Percentiles rank a stretch among this genome's conserved stretches.
Conservation (phyloP, 2,329 filamentous ascomycete genomes). For the Hymenoscyphus salicellus region DNA sequence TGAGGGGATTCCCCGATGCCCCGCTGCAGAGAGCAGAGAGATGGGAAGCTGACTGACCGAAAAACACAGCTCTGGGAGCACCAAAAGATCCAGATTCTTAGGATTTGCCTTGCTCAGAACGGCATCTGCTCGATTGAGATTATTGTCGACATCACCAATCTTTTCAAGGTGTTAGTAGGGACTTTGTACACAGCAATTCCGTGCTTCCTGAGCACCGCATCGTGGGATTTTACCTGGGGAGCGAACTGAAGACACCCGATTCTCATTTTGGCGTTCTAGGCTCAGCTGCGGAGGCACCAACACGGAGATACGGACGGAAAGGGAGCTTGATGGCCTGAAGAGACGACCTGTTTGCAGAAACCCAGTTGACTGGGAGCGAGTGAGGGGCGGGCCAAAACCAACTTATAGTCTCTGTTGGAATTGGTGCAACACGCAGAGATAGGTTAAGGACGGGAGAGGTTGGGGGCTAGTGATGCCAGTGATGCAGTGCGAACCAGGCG, state of each 20-base stretch:
- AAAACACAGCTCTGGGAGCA: slow-evolving; percentile 63
- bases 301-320: background rate
- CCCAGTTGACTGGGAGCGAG: slow-evolving; percentile 4
- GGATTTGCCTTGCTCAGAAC: slow-evolving; percentile 54
- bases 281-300: background rate
- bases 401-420: slow-evolving; percentile 6
- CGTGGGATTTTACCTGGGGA: slow-evolving; percentile 48
- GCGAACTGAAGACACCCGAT: slow-evolving; percentile 71
- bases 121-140: slow-evolving; percentile 64
- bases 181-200: background rate
- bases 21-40: background rate
- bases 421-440: background rate
- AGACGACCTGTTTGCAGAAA: background rate
- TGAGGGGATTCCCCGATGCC: background rate
- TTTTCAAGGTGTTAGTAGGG: slow-evolving; percentile 34
- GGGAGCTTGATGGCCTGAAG: background rate
- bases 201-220: background rate
- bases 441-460: background rate
- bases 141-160: slow-evolving; percentile 67
- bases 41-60: background rate
- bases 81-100: slow-evolving; percentile 63
- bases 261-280: slow-evolving; percentile 49
- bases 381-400: slow-evolving; percentile 6
- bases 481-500: background rate
- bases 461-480: background rate